Percentiles rank a stretch among this genome's conserved stretches.
phyloP scores from a whole-genome alignment of 2,329 filamentous ascomycete genomes.

The Aspergillus japonicus region DNA sequence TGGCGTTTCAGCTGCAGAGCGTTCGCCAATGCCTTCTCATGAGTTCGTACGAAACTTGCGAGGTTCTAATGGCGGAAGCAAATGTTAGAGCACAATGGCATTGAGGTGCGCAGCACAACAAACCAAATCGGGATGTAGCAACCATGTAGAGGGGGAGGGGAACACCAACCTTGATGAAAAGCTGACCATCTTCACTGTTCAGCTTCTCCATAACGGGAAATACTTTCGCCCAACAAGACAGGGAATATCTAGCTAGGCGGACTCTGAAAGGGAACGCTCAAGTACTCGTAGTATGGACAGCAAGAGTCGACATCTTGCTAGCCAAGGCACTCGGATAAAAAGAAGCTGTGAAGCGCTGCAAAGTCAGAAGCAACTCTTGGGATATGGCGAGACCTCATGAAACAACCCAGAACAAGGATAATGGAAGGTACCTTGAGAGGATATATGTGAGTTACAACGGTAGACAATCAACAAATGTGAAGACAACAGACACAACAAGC shows the following conservation, averaged over 20 bases:
- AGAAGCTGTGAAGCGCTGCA: slow-evolving; percentile 19
- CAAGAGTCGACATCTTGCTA: slow-evolving; percentile 37
- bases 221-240: slow-evolving; percentile 30
- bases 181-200: slow-evolving; percentile 51
- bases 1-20: slow-evolving; percentile 80
- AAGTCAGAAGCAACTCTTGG: slow-evolving; percentile 11
- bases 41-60: slow-evolving; percentile 90
- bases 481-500: slow-evolving; percentile 13
- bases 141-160: background rate
- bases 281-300: slow-evolving; percentile 26
- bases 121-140: slow-evolving; percentile 1
- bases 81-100: slow-evolving; percentile 9
- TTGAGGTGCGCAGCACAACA: background rate
- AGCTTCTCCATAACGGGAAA: slow-evolving; percentile 48
- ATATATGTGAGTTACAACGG: slow-evolving; percentile 2
- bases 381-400: background rate
- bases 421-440: slow-evolving; percentile 4
- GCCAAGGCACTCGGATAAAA: slow-evolving; percentile 16
- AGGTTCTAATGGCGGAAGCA: slow-evolving; percentile 65
- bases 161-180: slow-evolving; percentile 47
- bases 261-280: slow-evolving; percentile 40
- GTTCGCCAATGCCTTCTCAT: slow-evolving; percentile 96
- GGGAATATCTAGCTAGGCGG: slow-evolving; percentile 30
- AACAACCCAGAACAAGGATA: background rate
- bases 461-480: slow-evolving; percentile 12